A percentile compares a stretch with the other conserved stretches of the same genome.
These are phyloP conservation scores for Sequoia sempervirens DNA, from an alignment of 75 land plant genomes.

Conservation along the genomic window DNA sequence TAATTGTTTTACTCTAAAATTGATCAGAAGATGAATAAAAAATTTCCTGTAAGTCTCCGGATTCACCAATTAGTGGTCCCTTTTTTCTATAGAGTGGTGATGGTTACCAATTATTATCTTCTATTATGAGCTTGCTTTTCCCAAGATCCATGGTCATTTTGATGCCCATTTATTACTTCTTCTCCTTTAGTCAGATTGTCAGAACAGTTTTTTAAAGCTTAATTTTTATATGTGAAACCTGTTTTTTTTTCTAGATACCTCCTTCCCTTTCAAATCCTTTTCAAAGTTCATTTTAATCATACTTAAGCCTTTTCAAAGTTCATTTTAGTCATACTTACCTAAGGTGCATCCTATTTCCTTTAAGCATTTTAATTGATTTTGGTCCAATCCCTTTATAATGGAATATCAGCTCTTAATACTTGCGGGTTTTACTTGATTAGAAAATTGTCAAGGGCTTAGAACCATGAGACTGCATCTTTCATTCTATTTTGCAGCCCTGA, in stretches of 20 bases:
- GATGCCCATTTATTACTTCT: neutral
- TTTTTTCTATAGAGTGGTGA: neutral
- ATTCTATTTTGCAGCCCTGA: neutral
- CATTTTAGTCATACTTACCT: neutral
- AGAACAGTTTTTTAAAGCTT: neutral
- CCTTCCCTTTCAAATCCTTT: neutral
- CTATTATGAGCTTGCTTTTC: neutral
- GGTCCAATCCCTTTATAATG: neutral
- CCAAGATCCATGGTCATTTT: neutral
- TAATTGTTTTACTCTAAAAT: neutral
- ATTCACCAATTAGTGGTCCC: neutral
- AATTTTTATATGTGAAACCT: neutral
- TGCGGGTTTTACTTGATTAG: neutral
- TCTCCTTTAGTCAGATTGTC: neutral
- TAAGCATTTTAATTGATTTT: neutral
- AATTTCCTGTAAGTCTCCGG: neutral
- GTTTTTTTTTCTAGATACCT: neutral
- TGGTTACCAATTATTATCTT: neutral
- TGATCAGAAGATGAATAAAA: neutral
- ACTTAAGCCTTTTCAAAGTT: too few relatives aligned
- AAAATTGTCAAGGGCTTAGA: neutral
- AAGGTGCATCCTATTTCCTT: neutral
- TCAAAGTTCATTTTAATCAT: neutral
- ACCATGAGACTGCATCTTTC: neutral
- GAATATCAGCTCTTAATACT: neutral